A percentile compares a stretch with the other conserved stretches of the same genome.
These are phyloP conservation scores for Epicoccum sorghinum DNA, from an alignment of 2,329 filamentous ascomycete genomes.

Conservation along the genomic window DNA sequence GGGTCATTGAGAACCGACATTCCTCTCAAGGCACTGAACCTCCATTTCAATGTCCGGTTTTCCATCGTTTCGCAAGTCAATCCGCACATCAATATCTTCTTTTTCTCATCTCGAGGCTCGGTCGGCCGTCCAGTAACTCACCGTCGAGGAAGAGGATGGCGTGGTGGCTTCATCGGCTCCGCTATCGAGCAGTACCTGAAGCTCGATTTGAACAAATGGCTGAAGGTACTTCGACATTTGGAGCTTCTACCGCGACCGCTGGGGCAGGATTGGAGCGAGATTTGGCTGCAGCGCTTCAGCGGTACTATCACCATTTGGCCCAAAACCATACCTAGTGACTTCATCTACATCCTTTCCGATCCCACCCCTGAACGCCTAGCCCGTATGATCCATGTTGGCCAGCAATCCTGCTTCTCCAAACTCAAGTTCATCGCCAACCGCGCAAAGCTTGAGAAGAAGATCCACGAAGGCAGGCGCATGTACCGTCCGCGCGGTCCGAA, in stretches of 20 bases:
- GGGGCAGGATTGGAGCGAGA: constrained; percentile 94
- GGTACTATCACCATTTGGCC: constrained; percentile 98
- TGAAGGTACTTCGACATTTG: constrained; percentile 89
- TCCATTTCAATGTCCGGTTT: constrained; percentile 99
- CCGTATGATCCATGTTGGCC: constrained; percentile 87
- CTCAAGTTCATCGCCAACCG: constrained; percentile 89
- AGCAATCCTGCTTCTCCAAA: constrained; percentile 88
- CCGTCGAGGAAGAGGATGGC: constrained; percentile 90
- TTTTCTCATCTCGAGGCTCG: constrained; percentile 91
- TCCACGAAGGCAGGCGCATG: constrained; percentile 62
- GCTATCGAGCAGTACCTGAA: constrained; percentile 95
- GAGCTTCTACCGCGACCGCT: constrained; percentile 88
- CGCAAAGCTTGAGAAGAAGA: constrained; percentile 77
- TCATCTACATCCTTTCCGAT: constrained; percentile 84
- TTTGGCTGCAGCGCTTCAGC: constrained; percentile 94
- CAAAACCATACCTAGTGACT: constrained; percentile 77
- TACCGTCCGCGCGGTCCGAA: constrained; percentile 42
- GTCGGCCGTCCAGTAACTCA: constrained; percentile 95
- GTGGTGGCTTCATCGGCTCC: constrained; percentile 90
- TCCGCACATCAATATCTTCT: constrained; percentile 97
- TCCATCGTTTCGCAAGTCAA: constrained; percentile 89
- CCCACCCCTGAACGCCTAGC: constrained; percentile 76
- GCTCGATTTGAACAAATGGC: constrained; percentile 95
- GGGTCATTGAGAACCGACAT: constrained; percentile 94
- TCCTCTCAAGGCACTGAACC: constrained; percentile 88